Evolutionary conservation across 768 basidiomycete species (phyloP), one percentile per base, ranked within the genome.

Genomic region (Lyophyllum atratum): DNA sequence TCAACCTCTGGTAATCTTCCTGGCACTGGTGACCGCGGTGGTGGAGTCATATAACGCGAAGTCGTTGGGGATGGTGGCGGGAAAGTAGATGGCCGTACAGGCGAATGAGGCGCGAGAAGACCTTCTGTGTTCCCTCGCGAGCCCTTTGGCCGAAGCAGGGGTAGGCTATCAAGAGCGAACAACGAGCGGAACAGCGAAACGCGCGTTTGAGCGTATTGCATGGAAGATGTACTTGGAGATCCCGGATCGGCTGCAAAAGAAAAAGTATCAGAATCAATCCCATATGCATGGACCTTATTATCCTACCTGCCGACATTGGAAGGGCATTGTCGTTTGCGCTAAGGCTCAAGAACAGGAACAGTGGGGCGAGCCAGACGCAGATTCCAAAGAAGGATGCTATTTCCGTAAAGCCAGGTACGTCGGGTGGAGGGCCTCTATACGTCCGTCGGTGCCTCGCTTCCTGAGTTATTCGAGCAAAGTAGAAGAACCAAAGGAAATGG

Each of bases 301-400:
- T 46, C n/a, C 29, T 66, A 84, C 85, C 77, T 26, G 82, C 69
- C n/a, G 86, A 82, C 22, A 80, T 79, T 5, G 97, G 97, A 15
- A 98, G 80, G 2, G 95, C 93, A 66, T 98, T 93, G 69, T 99
- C 97, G 61, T 98, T 98, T 15, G 97, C 96, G 59, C 93, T 95
- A 51, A 99, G 77, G 67, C 94, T 96, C 56, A 99, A 76, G 79
- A 99, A 99, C 29, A 99, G 74, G 74, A 96, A 99, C 28, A 99
- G 72, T 2, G 97, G 97, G 8, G 90, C 84, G 26, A 90, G 82
- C 91, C 90, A 93, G n/a, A 92, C 86, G 70, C 90, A 93, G 34
- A 90, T 71, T 3, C 84, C 90, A 60, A 93, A 93, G 73, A 93
- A 93, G 9, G 91, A 88, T 17, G 90, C 86, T 56, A 91, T 89